Evolutionary conservation across 2,329 filamentous ascomycete species (phyloP), one percentile per base, ranked within the genome.

Genomic region (Beauveria rudraprayagi): DNA sequence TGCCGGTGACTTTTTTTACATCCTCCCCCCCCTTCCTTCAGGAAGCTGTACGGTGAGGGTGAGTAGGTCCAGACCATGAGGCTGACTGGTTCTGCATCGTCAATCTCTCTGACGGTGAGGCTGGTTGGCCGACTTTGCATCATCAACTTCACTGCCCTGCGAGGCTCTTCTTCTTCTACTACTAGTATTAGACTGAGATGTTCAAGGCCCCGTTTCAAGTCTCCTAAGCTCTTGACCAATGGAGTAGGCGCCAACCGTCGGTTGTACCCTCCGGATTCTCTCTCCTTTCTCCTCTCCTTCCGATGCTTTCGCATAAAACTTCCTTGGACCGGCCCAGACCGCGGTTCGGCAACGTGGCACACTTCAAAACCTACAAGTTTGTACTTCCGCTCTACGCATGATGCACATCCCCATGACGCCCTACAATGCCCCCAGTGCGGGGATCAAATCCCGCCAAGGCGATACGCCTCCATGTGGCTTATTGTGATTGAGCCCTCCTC

Each of bases 391-490:
- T 37, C 11, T 16, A 37, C 30, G 34, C 34, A 37, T 37, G 11
- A 14, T 37, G 34, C 34, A 3, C 34, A 37, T 46, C 43, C 54
- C 43, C 55, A 57, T 57, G 55, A 57, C 55, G 28, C 54, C n/a
- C 17, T 30, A 26, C n/a, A 19, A n/a, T 30, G 43, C n/a, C 17
- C 22, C 17, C 10, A 16, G 14, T 57, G 55, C 55, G 43, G 43
- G 43, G 28, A 48, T 37, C n/a, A 17, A 40, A 34, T 34, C 4
- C 10, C 30, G 30, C 30, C 8, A 41, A 26, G 26, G 54, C 54
- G 54, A 56, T 56, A 56, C 54, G 54, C 55, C 28, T 48, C 4
- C 11, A 34, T 48, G 55, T 57, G 55, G 55, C 55, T 26, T 26
- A 57, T 57, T 57, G 24, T 34, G 6, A 22, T 34, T 14, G 37